Evolutionary conservation across 371 early-diverging fungal genomes (phyloP), one percentile per base, ranked within the genome.

Genomic region (Chytridium lagenaria): DNA sequence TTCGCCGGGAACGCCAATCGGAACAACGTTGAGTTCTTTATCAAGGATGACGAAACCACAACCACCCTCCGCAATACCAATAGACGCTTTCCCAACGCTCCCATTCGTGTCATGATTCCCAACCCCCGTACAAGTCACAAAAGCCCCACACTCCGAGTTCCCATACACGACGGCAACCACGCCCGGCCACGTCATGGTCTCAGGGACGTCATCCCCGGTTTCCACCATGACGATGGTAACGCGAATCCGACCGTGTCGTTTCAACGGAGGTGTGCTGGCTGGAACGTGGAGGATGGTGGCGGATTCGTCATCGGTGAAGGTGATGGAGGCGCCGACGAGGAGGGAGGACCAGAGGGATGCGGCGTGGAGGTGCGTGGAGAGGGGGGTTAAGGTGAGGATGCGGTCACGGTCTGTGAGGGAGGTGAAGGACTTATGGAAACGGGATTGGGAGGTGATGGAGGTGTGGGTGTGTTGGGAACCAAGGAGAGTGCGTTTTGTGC

Each of bases 381-480:
- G n/a, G n/a, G n/a, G n/a, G n/a, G n/a, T n/a, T n/a, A n/a, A n/a
- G n/a, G n/a, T n/a, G n/a, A n/a, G n/a, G n/a, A n/a, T n/a, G n/a
- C 63, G 30, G 37, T 63, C 63, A 36, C 63, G 63, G 36, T 63
- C 63, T 10, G 63, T 63, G 37, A 51, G 50, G 26, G 34, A 34
- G 22, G 50, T 23, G 12, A 30, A 3, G 3, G 36, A 12, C 7
- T 22, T 15, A 31, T 49, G 52, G n/a, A 12, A 68, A 2, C 19
- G 2, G 52, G 52, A 36, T 16, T 28, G 19, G 68, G n/a, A 10
- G 39, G 5, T 23, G 44, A 52, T 7, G 52, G 68, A 68, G 31
- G 33, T 23, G 52, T 68, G 68, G 52, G 68, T 51, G 34, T 38
- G 39, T 52, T 68, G 68, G 28, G 34, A 3, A 36, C 68, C 68